Conservation (phyloP, 1,284 basidiomycete species). For the Cystobasidium pallidum region DNA sequence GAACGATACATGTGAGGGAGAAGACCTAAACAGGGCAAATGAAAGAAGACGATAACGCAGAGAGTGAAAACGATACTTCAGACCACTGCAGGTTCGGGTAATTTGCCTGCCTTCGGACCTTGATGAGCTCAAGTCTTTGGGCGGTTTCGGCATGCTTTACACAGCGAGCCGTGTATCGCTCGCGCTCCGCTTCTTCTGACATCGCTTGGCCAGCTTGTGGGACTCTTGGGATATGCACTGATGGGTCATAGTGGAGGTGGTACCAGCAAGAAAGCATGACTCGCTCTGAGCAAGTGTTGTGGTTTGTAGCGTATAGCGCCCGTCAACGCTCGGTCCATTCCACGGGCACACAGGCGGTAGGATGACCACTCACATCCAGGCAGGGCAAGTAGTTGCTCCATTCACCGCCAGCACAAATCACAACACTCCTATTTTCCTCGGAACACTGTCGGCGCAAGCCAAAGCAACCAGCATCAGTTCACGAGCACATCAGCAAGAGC, state of each 20-base stretch:
- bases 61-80: too few species aligned
- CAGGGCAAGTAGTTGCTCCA: neutral
- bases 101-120: too few species aligned
- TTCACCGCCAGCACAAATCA: neutral
- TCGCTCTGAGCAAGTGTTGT: too few species aligned
- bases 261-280: neutral
- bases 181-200: neutral
- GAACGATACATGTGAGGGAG: too few species aligned
- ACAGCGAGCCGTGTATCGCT: neutral
- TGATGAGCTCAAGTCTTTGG: too few species aligned
- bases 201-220: constrained; percentile 2
- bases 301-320: too few species aligned
- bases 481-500: too few species aligned
- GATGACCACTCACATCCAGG: neutral
- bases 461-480: constrained; percentile 1
- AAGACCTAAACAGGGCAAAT: too few species aligned
- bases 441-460: neutral
- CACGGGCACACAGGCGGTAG: neutral
- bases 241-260: neutral
- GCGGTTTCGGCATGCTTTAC: neutral
- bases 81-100: too few species aligned
- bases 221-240: neutral
- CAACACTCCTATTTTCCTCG: neutral
- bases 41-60: too few species aligned
- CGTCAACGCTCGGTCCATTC: neutral